These are phyloP conservation scores for Marasmius oreades DNA, from an alignment of 1,284 basidiomycete genomes.

Conservation along the genomic window DNA sequence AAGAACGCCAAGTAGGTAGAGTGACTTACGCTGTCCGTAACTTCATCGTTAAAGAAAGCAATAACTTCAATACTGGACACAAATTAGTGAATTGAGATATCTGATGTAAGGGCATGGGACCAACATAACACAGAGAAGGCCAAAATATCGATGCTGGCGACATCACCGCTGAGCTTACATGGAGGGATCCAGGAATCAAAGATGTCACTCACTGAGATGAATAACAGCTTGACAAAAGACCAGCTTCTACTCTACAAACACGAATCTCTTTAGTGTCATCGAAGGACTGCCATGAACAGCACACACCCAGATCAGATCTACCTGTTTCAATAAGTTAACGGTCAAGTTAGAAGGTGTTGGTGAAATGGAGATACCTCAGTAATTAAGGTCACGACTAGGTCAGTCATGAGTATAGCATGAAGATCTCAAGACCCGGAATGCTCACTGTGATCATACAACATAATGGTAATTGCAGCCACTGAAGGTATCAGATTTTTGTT, in stretches of 20 bases:
- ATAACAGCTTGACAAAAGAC: slow-evolving; percentile 8
- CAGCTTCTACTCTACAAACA: slow-evolving; percentile 5
- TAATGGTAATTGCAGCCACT: slow-evolving; percentile 9
- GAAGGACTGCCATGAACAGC: background rate
- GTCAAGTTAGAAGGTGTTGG: too few species aligned
- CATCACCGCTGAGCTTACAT: background rate
- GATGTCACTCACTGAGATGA: slow-evolving; percentile 5
- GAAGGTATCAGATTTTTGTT: background rate
- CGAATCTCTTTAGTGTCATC: background rate
- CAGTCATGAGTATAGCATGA: background rate
- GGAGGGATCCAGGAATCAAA: background rate
- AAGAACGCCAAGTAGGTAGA: too few species aligned
- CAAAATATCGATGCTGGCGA: slow-evolving; percentile 10
- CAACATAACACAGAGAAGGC: slow-evolving; percentile 8
- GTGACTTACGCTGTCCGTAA: background rate
- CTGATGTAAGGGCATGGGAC: background rate
- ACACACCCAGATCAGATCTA: slow-evolving; percentile 7
- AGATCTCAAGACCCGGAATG: too few species aligned
- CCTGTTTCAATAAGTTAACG: background rate
- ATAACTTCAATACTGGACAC: slow-evolving; percentile 4
- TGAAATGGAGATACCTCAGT: slow-evolving; percentile 1
- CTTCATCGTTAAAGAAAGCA: background rate
- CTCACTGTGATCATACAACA: slow-evolving; percentile 11
- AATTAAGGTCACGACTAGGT: slow-evolving; percentile 4
- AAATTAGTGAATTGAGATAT: too few species aligned